Percentiles rank a stretch among this genome's conserved stretches.
phyloP scores from a whole-genome alignment of 805 yeast species.

The Metschnikowia chrysomelidarum region DNA sequence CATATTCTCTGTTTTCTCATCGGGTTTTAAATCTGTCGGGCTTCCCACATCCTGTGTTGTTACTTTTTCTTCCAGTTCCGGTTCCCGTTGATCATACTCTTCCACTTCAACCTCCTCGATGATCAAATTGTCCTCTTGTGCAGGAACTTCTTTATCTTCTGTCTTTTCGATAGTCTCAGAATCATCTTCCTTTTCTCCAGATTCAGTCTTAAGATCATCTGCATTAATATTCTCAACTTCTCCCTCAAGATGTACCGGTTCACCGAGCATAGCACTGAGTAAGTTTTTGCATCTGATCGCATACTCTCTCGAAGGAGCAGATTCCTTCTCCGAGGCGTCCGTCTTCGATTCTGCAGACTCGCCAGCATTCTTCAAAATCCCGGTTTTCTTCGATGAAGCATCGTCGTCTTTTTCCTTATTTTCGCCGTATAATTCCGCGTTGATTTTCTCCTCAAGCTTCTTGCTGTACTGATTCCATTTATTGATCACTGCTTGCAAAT shows the following conservation, averaged over 20 bases:
- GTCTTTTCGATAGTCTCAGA: not conserved
- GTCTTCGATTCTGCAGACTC: constrained; percentile 13
- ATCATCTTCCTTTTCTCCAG: constrained; percentile 3
- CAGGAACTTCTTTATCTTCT: constrained; percentile 1
- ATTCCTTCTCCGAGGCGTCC: constrained; percentile 13
- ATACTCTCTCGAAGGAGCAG: constrained; percentile 31
- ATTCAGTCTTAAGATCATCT: not conserved
- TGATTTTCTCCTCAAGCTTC: constrained; percentile 40
- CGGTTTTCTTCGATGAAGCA: constrained; percentile 10
- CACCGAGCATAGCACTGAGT: constrained; percentile 34
- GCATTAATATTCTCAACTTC: constrained; percentile 11
- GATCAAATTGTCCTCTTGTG: constrained; percentile 29
- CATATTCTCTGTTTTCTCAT: constrained; percentile 27
- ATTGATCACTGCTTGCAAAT: constrained; percentile 44
- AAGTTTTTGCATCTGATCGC: constrained; percentile 42
- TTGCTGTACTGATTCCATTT: constrained; percentile 56
- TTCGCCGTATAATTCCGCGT: constrained; percentile 34
- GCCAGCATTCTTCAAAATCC: constrained; percentile 15
- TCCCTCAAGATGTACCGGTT: constrained; percentile 33
- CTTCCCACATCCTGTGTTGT: constrained; percentile 28
- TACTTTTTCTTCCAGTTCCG: constrained; percentile 18
- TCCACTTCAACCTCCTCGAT: constrained; percentile 45
- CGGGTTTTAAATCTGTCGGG: constrained; percentile 28
- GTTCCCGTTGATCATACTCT: constrained; percentile 20
- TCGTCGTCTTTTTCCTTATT: constrained; percentile 20